Percentiles rank a stretch among this genome's conserved stretches.
Evolutionary conservation across 2,329 filamentous ascomycete genomes (phyloP).

Genomic region (Epichloe aotearoae): DNA sequence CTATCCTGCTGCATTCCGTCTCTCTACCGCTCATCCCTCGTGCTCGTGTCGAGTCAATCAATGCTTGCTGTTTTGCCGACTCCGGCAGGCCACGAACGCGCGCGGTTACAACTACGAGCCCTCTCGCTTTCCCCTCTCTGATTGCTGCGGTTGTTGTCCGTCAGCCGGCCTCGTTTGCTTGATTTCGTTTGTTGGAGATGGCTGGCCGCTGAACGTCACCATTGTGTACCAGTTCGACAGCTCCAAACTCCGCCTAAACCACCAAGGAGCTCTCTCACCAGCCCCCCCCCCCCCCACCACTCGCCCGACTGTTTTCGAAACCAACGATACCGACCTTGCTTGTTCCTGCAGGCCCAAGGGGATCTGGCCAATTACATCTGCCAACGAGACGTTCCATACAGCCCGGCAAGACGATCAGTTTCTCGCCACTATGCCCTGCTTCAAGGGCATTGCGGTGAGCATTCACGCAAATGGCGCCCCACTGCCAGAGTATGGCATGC

Average conservation of each 20-base stretch:
- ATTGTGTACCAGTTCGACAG: conserved; percentile 7
- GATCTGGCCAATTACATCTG: neutral
- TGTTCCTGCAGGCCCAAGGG: neutral
- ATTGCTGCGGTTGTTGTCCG: neutral
- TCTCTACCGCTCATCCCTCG: neutral
- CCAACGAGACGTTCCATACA: neutral
- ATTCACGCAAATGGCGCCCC: conserved; percentile 75
- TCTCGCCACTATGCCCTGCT: conserved; percentile 65
- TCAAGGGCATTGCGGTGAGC: conserved; percentile 97
- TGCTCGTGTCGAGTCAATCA: neutral
- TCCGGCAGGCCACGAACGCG: neutral
- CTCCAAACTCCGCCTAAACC: conserved; percentile 6
- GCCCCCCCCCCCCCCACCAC: neutral
- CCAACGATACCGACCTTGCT: conserved; percentile 1
- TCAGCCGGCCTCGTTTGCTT: neutral
- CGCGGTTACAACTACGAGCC: neutral
- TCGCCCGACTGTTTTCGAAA: neutral
- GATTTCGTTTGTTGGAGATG: conserved; percentile 8
- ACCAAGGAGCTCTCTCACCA: conserved; percentile 2
- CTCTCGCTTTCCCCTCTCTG: neutral
- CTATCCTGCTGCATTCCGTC: neutral
- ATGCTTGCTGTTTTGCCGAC: neutral
- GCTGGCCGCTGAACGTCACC: conserved; percentile 10
- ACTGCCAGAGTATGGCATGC: conserved; percentile 83
- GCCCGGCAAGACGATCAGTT: neutral